A percentile compares a stretch with the other conserved stretches of the same genome.
These are phyloP conservation scores for Fusarium mexicanum DNA, from an alignment of 2,329 filamentous ascomycete species.

Conservation along the genomic window DNA sequence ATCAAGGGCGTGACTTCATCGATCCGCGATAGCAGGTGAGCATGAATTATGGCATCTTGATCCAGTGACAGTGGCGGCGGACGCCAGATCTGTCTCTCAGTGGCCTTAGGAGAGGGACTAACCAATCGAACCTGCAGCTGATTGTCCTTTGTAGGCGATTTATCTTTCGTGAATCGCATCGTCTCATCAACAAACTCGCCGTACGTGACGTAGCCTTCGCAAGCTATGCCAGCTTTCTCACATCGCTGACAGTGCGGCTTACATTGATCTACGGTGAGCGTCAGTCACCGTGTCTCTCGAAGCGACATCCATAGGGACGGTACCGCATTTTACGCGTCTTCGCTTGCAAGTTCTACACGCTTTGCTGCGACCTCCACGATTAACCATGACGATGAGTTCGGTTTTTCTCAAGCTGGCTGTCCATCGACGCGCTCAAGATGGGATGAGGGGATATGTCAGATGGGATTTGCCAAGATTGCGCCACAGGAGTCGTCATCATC, in stretches of 20 bases:
- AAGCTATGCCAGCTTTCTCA: neutral
- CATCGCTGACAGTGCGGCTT: constrained; percentile 19
- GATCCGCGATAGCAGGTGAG: constrained; percentile 2
- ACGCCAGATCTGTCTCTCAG: neutral
- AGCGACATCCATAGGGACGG: neutral
- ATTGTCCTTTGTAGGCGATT: rapidly evolving
- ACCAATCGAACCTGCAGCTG: neutral
- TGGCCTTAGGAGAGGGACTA: rapidly evolving
- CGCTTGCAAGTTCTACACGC: constrained; percentile 22
- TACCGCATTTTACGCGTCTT: constrained; percentile 26
- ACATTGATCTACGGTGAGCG: neutral
- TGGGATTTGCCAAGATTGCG: constrained; percentile 18
- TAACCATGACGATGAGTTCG: constrained; percentile 1
- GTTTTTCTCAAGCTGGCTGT: neutral
- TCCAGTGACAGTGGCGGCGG: neutral
- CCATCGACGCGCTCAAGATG: neutral
- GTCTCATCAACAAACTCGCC: constrained; percentile 21
- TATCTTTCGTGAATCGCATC: neutral
- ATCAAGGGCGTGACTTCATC: constrained; percentile 6
- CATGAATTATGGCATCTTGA: constrained; percentile 2
- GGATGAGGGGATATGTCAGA: constrained; percentile 6
- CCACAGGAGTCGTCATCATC: constrained; percentile 16
- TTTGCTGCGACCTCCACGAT: constrained; percentile 21
- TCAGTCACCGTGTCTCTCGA: neutral
- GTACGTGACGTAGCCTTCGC: constrained; percentile 1